Conservation (phyloP, 352 stramenopile species). For the Phytophthora crassamura region DNA sequence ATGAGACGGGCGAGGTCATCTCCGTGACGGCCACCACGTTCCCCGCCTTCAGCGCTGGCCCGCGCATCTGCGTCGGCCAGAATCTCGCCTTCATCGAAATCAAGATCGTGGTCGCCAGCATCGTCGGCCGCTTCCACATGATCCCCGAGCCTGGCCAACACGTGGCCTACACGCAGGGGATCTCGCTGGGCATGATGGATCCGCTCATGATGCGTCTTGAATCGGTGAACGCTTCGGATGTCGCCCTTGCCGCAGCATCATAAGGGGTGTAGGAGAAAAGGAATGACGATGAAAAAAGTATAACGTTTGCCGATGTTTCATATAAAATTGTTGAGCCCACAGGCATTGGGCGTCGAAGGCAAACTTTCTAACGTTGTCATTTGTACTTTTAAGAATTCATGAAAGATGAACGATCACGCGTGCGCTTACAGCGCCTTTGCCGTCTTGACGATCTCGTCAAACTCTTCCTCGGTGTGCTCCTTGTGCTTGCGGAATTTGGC, state of each 20-base stretch:
- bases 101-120: slow-evolving; percentile 69
- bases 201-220: slow-evolving; percentile 37
- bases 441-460: slow-evolving; percentile 27
- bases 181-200: slow-evolving; percentile 58
- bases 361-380: neutral
- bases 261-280: slow-evolving; percentile 2
- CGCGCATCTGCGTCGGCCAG: slow-evolving; percentile 58
- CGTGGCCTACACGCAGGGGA: slow-evolving; percentile 72
- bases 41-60: slow-evolving; percentile 57
- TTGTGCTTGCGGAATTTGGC: slow-evolving; percentile 29
- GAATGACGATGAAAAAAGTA: too few species aligned
- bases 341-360: neutral
- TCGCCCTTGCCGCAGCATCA: neutral
- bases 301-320: slow-evolving; percentile 12
- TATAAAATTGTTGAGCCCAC: too few species aligned
- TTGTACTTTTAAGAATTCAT: slow-evolving; percentile 1
- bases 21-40: slow-evolving; percentile 53
- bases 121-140: slow-evolving; percentile 50
- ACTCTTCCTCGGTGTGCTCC: slow-evolving; percentile 39
- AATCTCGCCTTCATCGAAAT: slow-evolving; percentile 59
- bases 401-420: neutral
- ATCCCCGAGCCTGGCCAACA: slow-evolving; percentile 59
- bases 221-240: slow-evolving; percentile 8
- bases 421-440: slow-evolving; percentile 21
- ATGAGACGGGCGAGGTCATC: slow-evolving; percentile 32